phyloP scores from a whole-genome alignment of 331 rosid genomes.

The Quercus lobata region DNA sequence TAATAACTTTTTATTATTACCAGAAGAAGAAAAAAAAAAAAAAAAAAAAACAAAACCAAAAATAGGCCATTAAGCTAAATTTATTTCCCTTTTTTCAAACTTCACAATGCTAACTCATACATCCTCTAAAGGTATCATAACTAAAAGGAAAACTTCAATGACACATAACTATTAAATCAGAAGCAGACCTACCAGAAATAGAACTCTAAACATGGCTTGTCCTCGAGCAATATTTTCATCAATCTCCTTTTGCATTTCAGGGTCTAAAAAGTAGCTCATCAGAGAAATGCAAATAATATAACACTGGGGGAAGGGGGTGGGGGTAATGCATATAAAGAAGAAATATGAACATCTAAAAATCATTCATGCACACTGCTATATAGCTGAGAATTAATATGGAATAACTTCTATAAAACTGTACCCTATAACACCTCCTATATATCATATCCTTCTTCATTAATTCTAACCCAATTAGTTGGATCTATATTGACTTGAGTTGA shows the following conservation, averaged over 20 bases:
- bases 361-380: neutral
- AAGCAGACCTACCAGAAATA: slow-evolving; percentile 39
- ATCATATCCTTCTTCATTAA: neutral
- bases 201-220: slow-evolving; percentile 40
- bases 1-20: too few species aligned
- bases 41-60: neutral
- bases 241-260: slow-evolving; percentile 52
- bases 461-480: neutral
- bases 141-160: neutral
- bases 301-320: too few species aligned
- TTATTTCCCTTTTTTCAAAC: neutral
- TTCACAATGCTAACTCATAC: neutral
- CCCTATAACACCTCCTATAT: neutral
- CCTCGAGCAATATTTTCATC: slow-evolving; percentile 38
- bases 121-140: neutral
- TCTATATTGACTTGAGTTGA: neutral
- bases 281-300: slow-evolving; percentile 1
- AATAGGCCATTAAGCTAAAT: neutral
- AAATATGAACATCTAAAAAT: neutral
- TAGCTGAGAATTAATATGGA: too few species aligned
- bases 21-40: neutral
- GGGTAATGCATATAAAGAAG: neutral
- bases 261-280: slow-evolving; percentile 38
- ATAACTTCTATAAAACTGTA: too few species aligned
- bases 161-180: neutral